These are phyloP conservation scores for Acacia pycnantha DNA, from an alignment of 331 rosid species.

Conservation along the genomic window DNA sequence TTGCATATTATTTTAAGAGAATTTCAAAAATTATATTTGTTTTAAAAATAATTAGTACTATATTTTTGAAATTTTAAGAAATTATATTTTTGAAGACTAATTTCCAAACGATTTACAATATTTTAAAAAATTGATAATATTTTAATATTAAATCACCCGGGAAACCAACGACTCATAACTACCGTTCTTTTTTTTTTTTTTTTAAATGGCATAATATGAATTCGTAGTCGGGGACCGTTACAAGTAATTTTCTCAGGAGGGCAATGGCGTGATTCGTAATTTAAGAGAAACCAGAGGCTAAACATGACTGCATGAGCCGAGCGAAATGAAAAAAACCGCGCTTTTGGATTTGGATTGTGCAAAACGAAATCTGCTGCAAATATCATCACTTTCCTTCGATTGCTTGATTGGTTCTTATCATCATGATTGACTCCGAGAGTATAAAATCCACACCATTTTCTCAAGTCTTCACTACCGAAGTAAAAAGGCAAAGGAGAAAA, in stretches of 20 bases:
- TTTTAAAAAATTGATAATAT: neutral
- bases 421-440: neutral
- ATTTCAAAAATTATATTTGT: neutral
- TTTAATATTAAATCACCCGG: no score
- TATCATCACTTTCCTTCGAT: neutral
- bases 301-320: neutral
- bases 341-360: neutral
- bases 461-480: neutral
- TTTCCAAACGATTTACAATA: neutral
- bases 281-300: neutral
- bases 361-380: neutral
- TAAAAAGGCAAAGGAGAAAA: neutral
- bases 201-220: neutral
- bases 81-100: neutral
- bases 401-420: neutral
- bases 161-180: neutral
- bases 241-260: no score
- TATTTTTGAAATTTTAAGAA: neutral
- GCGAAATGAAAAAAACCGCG: slow-evolving; percentile 6
- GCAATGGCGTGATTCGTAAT: neutral
- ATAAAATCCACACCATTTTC: neutral
- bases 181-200: no score
- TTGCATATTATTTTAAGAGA: neutral
- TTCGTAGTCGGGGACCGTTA: neutral
- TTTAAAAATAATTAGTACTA: neutral